phyloP scores from a whole-genome alignment of 495 filamentous ascomycete genomes.

The Friedmanniomyces simplex region DNA sequence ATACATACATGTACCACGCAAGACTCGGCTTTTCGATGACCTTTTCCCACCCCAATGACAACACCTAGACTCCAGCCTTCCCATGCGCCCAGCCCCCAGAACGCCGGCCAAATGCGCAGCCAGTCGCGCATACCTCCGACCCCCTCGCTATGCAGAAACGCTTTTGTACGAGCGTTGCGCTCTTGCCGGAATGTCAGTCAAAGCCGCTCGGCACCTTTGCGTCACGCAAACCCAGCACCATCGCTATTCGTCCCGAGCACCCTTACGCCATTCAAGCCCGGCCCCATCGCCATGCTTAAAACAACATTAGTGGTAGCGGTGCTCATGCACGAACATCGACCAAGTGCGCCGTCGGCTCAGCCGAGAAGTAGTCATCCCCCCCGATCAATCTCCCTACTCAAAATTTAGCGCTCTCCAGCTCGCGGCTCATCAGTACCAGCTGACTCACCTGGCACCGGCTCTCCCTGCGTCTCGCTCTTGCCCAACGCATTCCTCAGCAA shows the following conservation, averaged over 20 bases:
- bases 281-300: background rate
- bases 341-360: background rate
- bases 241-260: background rate
- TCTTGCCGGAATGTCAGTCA: background rate
- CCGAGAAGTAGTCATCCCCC: constrained; percentile 7
- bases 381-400: background rate
- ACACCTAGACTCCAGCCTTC: no score
- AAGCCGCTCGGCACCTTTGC: background rate
- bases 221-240: background rate
- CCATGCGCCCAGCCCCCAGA: no score
- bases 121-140: background rate
- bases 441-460: background rate
- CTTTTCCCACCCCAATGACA: no score
- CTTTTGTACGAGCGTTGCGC: no score
- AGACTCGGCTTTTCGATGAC: background rate
- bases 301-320: background rate
- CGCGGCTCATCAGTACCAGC: background rate
- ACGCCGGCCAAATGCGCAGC: no score
- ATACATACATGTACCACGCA: background rate
- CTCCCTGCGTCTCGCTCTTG: background rate
- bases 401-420: background rate
- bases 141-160: background rate
- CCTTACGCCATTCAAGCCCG: background rate
- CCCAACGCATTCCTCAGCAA: constrained; percentile 2
- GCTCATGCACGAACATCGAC: background rate